Base-by-base conservation (phyloP, 371 early-diverging fungal genomes). In the Mucor mucedo region DNA sequence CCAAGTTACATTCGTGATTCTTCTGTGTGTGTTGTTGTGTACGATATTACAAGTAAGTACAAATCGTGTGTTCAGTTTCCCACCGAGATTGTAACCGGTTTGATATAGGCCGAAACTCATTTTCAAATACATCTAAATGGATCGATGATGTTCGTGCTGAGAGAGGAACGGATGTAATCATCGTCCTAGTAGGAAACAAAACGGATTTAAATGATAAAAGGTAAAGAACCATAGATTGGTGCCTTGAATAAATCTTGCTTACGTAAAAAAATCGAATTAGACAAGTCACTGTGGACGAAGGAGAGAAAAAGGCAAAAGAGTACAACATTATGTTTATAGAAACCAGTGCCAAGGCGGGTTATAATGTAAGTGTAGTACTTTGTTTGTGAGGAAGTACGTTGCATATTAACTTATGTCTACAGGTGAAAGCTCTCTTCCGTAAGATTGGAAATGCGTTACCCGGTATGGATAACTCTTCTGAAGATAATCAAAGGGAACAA, bases 131-230 rank as follows among this genome's bases (percentile, higher is more conserved):
- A 28, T 88, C 93, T 53, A 93, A 94, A 70, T 99, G 99, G 99
- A 95, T 99, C 62, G 97, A 98, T 65, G 97, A 98, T 75, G 97
- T 99, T 28, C 91, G 98, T 44, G 92, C 93, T 30, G 98, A 98
- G 81, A 93, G 98, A 53, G 99, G 99, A 41, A 87, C 90, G 65
- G 95, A 98, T 73, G 97, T 96, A 21, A 95, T 98, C 48, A 93
- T 99, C 62, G 95, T 99, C 38, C 83, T 99, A 16, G 98, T 99
- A 6, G 99, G 99, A n/a, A 99, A 99, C 86, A 99, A 99, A 85
- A 95, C 94, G 4, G 99, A 99, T 78, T 76, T 99, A 66, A 88
- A 81, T 59, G 95, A 97, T 53, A 95, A 95, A 71, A 86, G 98
- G 90, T 90, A 79, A 64, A 55, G 21, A 4, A 21, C 3, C 8